Conservation (phyloP, 768 basidiomycete species). For the Suillus occidentalis region DNA sequence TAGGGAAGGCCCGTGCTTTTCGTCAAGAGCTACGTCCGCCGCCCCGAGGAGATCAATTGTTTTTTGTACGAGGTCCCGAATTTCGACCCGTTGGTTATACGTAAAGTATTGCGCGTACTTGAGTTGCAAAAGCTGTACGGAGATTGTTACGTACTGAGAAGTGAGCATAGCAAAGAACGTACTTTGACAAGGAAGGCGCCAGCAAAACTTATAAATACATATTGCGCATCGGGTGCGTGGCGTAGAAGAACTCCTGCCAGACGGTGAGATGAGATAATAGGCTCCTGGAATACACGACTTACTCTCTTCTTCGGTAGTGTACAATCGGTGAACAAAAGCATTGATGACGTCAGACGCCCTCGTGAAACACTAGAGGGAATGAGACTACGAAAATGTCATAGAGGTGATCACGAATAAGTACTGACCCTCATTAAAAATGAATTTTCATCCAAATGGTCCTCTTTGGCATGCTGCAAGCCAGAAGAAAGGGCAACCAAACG, state of each 20-base stretch:
- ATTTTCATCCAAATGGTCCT: constrained; percentile 53
- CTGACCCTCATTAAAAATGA: constrained; percentile 66
- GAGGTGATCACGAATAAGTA: constrained; percentile 8
- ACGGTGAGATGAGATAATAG: constrained; percentile 4
- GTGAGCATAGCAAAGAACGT: constrained; percentile 10
- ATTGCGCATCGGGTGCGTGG: constrained; percentile 79
- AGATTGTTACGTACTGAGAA: background rate
- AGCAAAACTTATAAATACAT: constrained; percentile 78
- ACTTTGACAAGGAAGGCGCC: constrained; percentile 84
- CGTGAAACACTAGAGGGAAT: constrained; percentile 51
- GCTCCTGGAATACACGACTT: constrained; percentile 19
- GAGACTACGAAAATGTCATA: constrained; percentile 1
- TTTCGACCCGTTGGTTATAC: constrained; percentile 56
- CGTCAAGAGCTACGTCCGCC: constrained; percentile 74
- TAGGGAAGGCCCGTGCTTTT: constrained; percentile 76
- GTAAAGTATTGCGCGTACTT: constrained; percentile 65
- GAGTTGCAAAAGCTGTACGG: constrained; percentile 67
- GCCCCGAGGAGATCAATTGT: constrained; percentile 68
- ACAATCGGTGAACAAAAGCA: constrained; percentile 56
- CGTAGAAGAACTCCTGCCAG: constrained; percentile 53
- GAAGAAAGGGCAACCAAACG: constrained; percentile 71
- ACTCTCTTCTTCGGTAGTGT: constrained; percentile 55
- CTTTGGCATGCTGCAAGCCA: constrained; percentile 76
- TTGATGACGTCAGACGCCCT: constrained; percentile 68
- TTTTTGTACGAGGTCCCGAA: constrained; percentile 61